These are phyloP conservation scores for Fusarium chuoi DNA, from an alignment of 2,329 filamentous ascomycete genomes.

Conservation along the genomic window DNA sequence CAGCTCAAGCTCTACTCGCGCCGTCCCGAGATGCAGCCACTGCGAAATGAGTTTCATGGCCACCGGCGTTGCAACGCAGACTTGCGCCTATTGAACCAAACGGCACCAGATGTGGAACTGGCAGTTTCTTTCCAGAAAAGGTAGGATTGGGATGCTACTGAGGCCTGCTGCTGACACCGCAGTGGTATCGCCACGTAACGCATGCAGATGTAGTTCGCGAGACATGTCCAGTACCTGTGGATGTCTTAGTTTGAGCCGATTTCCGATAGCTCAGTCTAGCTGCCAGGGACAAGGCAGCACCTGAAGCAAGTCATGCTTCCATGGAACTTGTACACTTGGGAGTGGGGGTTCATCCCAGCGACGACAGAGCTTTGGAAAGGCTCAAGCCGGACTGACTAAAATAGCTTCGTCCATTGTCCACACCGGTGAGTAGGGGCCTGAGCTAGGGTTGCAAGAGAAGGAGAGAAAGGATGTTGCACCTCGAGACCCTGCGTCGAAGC, in stretches of 20 bases:
- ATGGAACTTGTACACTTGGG: slow-evolving; percentile 13
- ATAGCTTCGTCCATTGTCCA: slow-evolving; percentile 29
- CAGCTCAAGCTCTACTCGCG: slow-evolving; percentile 25
- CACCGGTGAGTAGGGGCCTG: slow-evolving; percentile 40
- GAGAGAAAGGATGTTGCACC: slow-evolving; percentile 15
- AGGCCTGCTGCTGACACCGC: slow-evolving; percentile 33
- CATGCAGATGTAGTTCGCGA: slow-evolving; percentile 10
- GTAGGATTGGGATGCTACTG: slow-evolving; percentile 24
- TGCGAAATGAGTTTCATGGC: slow-evolving; percentile 3
- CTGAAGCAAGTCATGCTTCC: slow-evolving; percentile 20
- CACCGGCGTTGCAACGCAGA: slow-evolving; percentile 22
- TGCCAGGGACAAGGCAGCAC: slow-evolving; percentile 31
- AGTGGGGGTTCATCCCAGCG: slow-evolving; percentile 32
- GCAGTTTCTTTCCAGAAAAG: slow-evolving; percentile 9
- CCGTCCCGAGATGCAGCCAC: slow-evolving; percentile 27
- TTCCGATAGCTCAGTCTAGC: slow-evolving; percentile 13
- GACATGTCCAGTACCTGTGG: not conserved
- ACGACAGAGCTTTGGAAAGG: slow-evolving; percentile 8
- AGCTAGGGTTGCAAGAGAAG: slow-evolving; percentile 21
- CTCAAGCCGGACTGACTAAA: slow-evolving; percentile 25
- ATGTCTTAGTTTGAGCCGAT: not conserved
- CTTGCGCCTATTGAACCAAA: slow-evolving; percentile 9
- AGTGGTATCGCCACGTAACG: slow-evolving; percentile 30
- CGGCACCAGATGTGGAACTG: slow-evolving; percentile 3
- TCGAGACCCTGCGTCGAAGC: slow-evolving; percentile 16